Base-by-base conservation (phyloP, 2,329 filamentous ascomycete genomes). In the Colletotrichum gigasporum region DNA sequence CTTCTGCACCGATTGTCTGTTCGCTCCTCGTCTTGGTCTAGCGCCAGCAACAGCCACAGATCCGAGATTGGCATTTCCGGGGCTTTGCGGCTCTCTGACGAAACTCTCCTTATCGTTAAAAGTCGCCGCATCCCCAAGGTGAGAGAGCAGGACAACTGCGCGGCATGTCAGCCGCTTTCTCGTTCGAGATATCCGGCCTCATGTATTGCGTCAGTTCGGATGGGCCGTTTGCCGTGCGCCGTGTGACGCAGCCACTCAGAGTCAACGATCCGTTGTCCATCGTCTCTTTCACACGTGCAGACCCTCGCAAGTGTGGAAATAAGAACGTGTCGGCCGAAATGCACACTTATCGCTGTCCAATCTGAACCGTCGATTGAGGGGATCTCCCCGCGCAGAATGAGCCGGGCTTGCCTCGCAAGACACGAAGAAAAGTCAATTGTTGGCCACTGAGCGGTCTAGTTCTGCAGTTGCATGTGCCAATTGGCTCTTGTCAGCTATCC, bases 271-370 rank as follows among this genome's bases (percentile, higher is more conserved):
- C 16, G 47, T 22, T 50, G 32, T 54, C 48, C 24, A 39, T 41
- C 51, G 41, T 50, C 52, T 32, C 39, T 34, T 20, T 48, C n/a
- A 32, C 47, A 24, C 32, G 48, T 26, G 39, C 42, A 61, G 58
- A 51, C 30, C 56, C 61, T 64, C 61, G 61, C 48, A 64, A 54
- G 48, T 41, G 56, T 61, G 20, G 20, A 61, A 61, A 48, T 30
- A 52, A 60, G 48, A 48, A 42, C 48, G 37, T 48, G 55, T 61
- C 50, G 41, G 16, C 28, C 56, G 26, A 54, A 50, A 60, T 64
- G 56, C 61, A 64, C 32, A 56, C 63, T 63, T 63, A 65, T 65
- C 63, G 50, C 63, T 63, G 58, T 34, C 63, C 63, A 65, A 65
- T 65, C 58, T 51, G 37, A 5, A 35, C 30, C 58, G 42, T 63